These are phyloP conservation scores for Voacanga thouarsii DNA, from an alignment of 257 asterid genomes.

Conservation along the genomic window DNA sequence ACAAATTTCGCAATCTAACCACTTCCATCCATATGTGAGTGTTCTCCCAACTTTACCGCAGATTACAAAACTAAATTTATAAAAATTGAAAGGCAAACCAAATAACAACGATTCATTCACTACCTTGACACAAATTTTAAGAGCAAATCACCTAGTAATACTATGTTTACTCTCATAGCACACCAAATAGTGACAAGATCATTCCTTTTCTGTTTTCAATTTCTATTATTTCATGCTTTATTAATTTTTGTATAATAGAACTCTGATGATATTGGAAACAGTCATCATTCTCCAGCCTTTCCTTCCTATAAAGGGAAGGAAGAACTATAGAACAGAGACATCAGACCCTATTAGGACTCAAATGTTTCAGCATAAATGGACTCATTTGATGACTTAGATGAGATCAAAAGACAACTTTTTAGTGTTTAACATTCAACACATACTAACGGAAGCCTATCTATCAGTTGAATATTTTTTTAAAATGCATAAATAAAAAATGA, in stretches of 20 bases:
- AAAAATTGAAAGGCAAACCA: neutral
- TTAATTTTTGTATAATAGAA: too few relatives aligned
- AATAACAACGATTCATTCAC: too few relatives aligned
- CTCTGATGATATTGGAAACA: neutral
- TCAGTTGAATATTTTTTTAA: neutral
- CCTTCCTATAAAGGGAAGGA: neutral
- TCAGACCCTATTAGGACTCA: neutral
- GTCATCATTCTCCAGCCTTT: neutral
- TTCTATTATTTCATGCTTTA: too few relatives aligned
- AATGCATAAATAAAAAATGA: neutral
- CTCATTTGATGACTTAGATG: neutral
- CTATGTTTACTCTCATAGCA: too few relatives aligned
- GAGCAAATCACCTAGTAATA: too few relatives aligned
- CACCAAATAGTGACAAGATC: too few relatives aligned
- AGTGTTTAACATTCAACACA: neutral
- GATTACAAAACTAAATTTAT: neutral
- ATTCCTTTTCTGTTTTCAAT: too few relatives aligned
- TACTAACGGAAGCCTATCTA: neutral
- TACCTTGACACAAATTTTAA: too few relatives aligned
- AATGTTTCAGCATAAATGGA: neutral
- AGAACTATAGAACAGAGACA: neutral
- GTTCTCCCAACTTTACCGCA: too few relatives aligned
- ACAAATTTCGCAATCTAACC: neutral
- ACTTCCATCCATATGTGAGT: neutral
- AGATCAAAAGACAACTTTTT: neutral